Evolutionary conservation across 768 basidiomycete genomes (phyloP).

Genomic region (Lyophyllum atratum): DNA sequence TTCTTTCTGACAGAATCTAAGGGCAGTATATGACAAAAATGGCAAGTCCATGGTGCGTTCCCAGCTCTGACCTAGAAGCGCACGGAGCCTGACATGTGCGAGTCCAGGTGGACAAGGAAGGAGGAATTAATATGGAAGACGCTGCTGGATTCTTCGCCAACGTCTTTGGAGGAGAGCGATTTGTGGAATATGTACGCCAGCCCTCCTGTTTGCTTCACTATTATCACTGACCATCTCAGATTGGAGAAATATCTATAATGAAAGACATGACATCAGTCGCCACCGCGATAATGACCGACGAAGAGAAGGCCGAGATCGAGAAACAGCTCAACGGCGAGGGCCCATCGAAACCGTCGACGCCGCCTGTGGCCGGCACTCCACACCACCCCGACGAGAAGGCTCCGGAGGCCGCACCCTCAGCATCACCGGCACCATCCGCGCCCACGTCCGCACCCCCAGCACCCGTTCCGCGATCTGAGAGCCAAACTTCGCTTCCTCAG

Average conservation of each 20-base stretch:
- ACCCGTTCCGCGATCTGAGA: too few relatives aligned
- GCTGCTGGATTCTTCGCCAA: conserved; percentile 94
- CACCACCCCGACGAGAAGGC: conserved; percentile 18
- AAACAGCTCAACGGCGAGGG: conserved; percentile 57
- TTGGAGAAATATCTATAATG: conserved; percentile 95
- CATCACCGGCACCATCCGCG: conserved; percentile 10
- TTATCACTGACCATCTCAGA: conserved; percentile 46
- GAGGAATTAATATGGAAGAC: conserved; percentile 81
- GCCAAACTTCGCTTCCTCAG: too few relatives aligned
- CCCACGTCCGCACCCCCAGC: too few relatives aligned
- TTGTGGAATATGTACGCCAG: conserved; percentile 78
- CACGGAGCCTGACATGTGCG: background rate
- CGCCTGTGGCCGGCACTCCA: conserved; percentile 24
- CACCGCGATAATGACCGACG: conserved; percentile 87
- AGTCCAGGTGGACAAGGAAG: conserved; percentile 75
- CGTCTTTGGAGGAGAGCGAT: conserved; percentile 94
- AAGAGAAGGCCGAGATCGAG: conserved; percentile 88
- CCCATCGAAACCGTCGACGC: conserved; percentile 21
- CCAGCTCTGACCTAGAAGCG: background rate
- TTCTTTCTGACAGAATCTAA: conserved; percentile 57
- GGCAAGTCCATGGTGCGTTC: conserved; percentile 80
- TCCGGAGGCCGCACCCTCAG: conserved; percentile 13
- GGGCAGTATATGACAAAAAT: conserved; percentile 93
- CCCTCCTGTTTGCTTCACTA: background rate
- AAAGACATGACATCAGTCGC: conserved; percentile 90